Conservation (phyloP, 2,329 filamentous ascomycete genomes). For the Neocatenulostroma microsporum region DNA sequence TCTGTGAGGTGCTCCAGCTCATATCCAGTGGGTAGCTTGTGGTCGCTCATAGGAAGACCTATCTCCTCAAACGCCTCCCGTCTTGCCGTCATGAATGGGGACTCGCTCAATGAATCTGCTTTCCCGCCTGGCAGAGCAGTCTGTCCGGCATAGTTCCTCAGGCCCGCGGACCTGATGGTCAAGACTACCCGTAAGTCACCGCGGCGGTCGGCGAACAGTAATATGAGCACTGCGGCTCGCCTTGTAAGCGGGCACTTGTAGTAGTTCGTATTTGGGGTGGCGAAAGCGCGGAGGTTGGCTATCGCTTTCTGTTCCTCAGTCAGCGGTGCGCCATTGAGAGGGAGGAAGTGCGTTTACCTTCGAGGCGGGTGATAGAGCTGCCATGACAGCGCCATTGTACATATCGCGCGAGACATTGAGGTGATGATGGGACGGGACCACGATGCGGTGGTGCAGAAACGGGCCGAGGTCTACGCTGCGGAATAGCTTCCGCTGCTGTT, state of each 20-base stretch:
- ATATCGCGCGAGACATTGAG: no score
- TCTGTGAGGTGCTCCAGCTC: conserved; percentile 79
- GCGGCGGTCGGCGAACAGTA: conserved; percentile 75
- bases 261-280: conserved; percentile 51
- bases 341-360: no score
- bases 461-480: no score
- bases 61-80: conserved; percentile 92
- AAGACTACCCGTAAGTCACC: conserved; percentile 66
- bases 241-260: conserved; percentile 51
- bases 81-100: conserved; percentile 69
- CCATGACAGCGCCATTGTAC: conserved; percentile 25
- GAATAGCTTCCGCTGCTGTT: no score
- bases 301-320: conserved; percentile 38
- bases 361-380: conserved; percentile 27
- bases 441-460: no score
- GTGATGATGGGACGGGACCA: no score
- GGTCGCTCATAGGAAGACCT: conserved; percentile 67
- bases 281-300: conserved; percentile 49
- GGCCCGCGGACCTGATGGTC: conserved; percentile 52
- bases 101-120: conserved; percentile 49
- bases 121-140: conserved; percentile 47
- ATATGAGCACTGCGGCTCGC: conserved; percentile 76
- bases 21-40: conserved; percentile 66
- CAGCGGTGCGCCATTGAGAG: no score
- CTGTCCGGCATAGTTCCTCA: conserved; percentile 45